Evolutionary conservation across 768 basidiomycete species (phyloP), one percentile per base, ranked within the genome.

Genomic region (Pleurotus eryngii): DNA sequence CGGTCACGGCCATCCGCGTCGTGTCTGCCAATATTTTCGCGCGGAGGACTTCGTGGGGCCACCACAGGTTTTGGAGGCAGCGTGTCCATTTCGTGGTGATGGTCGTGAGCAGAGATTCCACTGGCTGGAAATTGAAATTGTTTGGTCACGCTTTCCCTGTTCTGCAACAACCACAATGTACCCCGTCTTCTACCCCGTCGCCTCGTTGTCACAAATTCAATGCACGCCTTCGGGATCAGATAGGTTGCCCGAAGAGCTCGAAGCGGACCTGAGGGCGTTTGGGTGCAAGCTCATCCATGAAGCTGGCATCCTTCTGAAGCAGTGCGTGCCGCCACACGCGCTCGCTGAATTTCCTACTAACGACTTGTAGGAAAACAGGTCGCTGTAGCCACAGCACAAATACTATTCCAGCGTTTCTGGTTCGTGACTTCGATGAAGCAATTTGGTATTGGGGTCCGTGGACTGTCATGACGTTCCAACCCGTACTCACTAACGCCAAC

Each of bases 381-480:
- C 26, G 95, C 95, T 12, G 90, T 98, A 54, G 94, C 97, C 5
- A 92, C 95, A 1, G 97, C 97, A 0, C 95, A 98, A 68, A 92
- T 98, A 30, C 75, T 99, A 1, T 96, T 95, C 68, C 97, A 99
- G 61, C 80, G 96, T 35, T 99, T 99, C 77, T 98, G 90, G 90
- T 98, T 84, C 72, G 91, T 96, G 15, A 87, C 89, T 3, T 96
- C 94, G 6, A 85, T 99, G 86, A 90, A 90, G 68, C 91, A 95
- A 56, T 99, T 95, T 71, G 89, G 95, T 20, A 87, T 98, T 58
- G 90, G 87, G 63, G 95, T 97, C 65, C 70, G 92, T 57, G 27
- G 56, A 59, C 43, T 50, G 46, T 51, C 30, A 42, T 45, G 26
- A 27, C 30, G 24, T 55, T 56, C 55, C 53, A 48, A n/a, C 42